These are phyloP conservation scores for Rauvolfia tetraphylla DNA, from an alignment of 257 asterid species.

Conservation along the genomic window DNA sequence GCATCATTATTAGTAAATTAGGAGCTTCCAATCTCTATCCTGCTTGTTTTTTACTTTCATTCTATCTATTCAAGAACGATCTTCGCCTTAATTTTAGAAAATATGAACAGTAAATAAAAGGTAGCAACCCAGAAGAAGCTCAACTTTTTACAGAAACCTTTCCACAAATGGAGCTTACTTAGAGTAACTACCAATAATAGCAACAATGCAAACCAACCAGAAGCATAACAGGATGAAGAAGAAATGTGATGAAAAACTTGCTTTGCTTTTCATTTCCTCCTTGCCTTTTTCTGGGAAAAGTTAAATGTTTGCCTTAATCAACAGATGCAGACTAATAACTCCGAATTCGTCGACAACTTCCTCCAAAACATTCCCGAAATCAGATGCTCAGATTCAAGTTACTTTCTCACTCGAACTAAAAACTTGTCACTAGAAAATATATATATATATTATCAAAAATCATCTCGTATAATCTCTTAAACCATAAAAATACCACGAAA, in stretches of 20 bases:
- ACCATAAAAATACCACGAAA: neutral
- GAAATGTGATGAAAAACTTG: neutral
- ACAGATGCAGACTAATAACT: neutral
- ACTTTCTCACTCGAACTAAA: constrained; percentile 4
- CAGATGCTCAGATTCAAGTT: neutral
- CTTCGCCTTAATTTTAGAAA: too few species aligned
- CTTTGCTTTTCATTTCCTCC: neutral
- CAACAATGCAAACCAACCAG: neutral
- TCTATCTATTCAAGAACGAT: neutral
- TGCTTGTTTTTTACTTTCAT: neutral
- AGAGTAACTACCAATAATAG: neutral
- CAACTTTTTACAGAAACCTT: neutral
- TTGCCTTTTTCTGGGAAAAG: neutral
- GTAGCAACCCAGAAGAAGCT: neutral
- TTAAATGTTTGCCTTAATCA: neutral
- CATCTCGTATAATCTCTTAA: neutral
- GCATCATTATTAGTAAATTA: neutral
- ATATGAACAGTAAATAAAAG: neutral
- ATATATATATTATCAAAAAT: too few species aligned
- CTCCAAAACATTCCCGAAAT: neutral
- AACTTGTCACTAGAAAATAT: neutral
- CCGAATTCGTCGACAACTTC: neutral
- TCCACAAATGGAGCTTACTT: neutral
- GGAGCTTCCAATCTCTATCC: neutral
- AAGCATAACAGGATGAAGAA: neutral